phyloP scores from a whole-genome alignment of 768 basidiomycete species.

The Amanita phalloides region DNA sequence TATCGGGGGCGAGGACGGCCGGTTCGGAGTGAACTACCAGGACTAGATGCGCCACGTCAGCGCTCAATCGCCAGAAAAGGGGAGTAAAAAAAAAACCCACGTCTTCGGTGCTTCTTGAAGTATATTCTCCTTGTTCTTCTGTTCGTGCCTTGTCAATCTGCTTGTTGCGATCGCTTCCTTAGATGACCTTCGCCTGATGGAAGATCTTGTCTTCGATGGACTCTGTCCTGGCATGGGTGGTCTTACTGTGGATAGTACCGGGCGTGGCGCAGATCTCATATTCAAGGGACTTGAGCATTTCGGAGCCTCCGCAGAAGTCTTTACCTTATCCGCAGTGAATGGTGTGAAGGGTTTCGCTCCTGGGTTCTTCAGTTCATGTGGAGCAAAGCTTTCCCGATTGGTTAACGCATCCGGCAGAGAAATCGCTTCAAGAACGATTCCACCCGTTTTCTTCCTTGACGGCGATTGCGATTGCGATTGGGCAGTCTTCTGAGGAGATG shows the following conservation, averaged over 20 bases:
- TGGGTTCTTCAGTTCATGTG: not conserved
- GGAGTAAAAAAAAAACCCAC: not conserved
- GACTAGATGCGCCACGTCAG: not conserved
- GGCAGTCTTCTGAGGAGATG: not conserved
- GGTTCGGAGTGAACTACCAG: not conserved
- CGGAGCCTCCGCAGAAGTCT: not conserved
- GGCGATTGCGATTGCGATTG: not conserved
- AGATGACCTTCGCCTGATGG: not conserved
- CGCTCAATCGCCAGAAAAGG: not conserved
- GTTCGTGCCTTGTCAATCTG: not conserved
- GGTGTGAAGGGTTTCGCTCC: not conserved
- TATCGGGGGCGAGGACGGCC: not conserved
- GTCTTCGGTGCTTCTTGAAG: not conserved
- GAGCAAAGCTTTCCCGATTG: not conserved
- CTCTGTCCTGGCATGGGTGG: not conserved
- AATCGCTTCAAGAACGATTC: not conserved
- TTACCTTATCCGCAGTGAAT: not conserved
- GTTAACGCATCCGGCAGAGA: not conserved
- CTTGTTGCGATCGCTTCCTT: not conserved
- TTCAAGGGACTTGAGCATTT: not conserved
- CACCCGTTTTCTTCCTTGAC: not conserved
- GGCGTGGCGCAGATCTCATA: not conserved
- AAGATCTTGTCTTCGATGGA: not conserved
- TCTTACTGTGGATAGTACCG: not conserved
- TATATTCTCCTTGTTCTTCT: slow-evolving; percentile 1